These are phyloP conservation scores for Dioscorea alata DNA, from an alignment of 106 monocot genomes.

Conservation along the genomic window DNA sequence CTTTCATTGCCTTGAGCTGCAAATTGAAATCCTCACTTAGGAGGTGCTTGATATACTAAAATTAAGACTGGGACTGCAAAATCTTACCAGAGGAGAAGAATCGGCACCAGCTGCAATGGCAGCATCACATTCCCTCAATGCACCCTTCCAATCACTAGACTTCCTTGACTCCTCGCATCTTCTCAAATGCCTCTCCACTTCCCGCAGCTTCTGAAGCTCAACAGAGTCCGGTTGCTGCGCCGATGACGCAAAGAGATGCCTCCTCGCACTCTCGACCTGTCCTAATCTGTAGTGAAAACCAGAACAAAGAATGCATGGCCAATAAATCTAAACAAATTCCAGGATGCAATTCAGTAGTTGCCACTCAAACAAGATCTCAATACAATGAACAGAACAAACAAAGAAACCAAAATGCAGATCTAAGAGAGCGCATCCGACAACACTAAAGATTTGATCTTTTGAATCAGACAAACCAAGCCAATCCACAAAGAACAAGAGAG, in stretches of 20 bases:
- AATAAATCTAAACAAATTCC: neutral
- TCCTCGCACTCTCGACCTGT: conserved; percentile 48
- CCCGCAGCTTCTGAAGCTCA: conserved; percentile 54
- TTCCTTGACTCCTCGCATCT: conserved; percentile 41
- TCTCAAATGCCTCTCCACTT: conserved; percentile 44
- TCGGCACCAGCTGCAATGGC: conserved; percentile 58
- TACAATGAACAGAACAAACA: neutral
- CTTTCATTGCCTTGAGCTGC: conserved; percentile 62
- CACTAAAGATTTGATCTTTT: too few relatives aligned
- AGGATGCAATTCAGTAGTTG: neutral
- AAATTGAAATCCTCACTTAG: neutral
- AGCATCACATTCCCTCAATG: conserved; percentile 52
- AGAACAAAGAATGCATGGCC: neutral
- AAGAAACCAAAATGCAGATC: neutral
- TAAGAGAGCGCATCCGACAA: too few relatives aligned
- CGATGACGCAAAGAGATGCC: conserved; percentile 23
- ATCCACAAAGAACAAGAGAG: neutral
- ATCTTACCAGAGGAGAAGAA: conserved; percentile 43
- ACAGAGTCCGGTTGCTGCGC: conserved; percentile 32
- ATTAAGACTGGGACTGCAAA: neutral
- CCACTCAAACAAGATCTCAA: too few relatives aligned
- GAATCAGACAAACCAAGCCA: neutral
- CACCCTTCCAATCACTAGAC: conserved; percentile 48
- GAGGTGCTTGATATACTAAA: too few relatives aligned
- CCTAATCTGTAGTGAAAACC: conserved; percentile 45